Conservation (phyloP, 202 grass and related monocot genomes). For the Brachypodium distachyon region DNA sequence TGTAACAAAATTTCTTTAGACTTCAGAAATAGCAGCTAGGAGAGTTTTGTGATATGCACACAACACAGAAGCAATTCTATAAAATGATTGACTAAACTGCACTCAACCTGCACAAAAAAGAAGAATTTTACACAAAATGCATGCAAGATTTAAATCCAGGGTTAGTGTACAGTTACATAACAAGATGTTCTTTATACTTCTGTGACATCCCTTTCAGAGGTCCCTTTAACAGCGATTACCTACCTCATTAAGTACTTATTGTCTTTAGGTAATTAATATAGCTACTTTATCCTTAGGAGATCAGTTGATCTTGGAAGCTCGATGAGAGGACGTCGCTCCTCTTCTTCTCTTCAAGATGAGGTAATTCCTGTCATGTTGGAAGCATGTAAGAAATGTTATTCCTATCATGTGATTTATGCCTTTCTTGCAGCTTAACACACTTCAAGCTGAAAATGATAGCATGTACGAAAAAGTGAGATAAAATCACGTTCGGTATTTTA, state of each 20-base stretch:
- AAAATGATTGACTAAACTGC: background rate
- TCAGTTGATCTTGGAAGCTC: slow-evolving; percentile 90
- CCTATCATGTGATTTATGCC: slow-evolving; percentile 1
- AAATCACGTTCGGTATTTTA: slow-evolving; percentile 14
- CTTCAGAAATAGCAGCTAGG: background rate
- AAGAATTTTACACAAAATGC: background rate
- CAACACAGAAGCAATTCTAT: background rate
- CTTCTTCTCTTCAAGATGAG: slow-evolving; percentile 73
- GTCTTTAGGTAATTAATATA: slow-evolving; percentile 28
- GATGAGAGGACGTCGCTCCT: slow-evolving; percentile 45
- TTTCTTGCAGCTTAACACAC: slow-evolving; percentile 58
- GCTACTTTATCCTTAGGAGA: slow-evolving; percentile 54
- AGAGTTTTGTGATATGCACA: background rate
- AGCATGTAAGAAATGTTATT: background rate
- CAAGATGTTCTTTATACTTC: background rate
- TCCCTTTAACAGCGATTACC: background rate
- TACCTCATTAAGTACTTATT: slow-evolving; percentile 13
- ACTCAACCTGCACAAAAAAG: background rate
- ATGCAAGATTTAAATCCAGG: background rate
- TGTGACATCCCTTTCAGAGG: background rate
- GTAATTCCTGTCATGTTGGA: slow-evolving; percentile 43
- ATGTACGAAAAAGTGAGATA: slow-evolving; percentile 65
- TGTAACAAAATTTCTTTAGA: background rate
- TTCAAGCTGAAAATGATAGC: slow-evolving; percentile 64
- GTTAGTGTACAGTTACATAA: background rate